A percentile compares a stretch with the other conserved stretches of the same genome.
Conservation (phyloP, 2,329 filamentous ascomycete genomes). For the Colletotrichum trifolii region DNA sequence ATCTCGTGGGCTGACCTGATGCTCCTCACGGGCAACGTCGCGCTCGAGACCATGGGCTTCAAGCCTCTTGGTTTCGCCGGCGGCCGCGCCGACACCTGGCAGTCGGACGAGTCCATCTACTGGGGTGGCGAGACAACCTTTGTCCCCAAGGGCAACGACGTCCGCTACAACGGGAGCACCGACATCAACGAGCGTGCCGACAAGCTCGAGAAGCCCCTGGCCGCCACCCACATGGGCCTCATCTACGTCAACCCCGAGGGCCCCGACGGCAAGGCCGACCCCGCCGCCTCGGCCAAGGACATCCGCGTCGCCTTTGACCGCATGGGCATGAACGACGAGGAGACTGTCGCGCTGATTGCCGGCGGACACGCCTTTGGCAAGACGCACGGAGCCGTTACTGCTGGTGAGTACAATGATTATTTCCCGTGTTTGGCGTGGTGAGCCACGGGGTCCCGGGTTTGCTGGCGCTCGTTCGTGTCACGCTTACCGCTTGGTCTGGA, state of each 20-base stretch:
- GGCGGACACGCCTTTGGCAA: conserved; percentile 85
- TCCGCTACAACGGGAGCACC: conserved; percentile 66
- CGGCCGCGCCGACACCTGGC: conserved; percentile 78
- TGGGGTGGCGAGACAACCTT: conserved; percentile 81
- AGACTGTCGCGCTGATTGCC: conserved; percentile 82
- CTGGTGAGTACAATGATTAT: conserved; percentile 13
- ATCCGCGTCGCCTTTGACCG: conserved; percentile 80
- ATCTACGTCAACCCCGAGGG: conserved; percentile 88
- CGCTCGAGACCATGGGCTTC: conserved; percentile 81
- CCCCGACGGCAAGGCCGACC: conserved; percentile 77
- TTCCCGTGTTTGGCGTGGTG: not conserved
- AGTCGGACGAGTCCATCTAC: conserved; percentile 80
- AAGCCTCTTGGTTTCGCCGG: conserved; percentile 79
- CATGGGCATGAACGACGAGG: conserved; percentile 87
- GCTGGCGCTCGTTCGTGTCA: no score
- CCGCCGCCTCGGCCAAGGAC: conserved; percentile 74
- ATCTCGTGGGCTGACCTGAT: conserved; percentile 83
- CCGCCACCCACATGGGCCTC: conserved; percentile 77
- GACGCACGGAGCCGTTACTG: conserved; percentile 75
- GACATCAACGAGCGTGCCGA: conserved; percentile 34
- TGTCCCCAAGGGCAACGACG: conserved; percentile 73
- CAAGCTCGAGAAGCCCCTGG: conserved; percentile 72
- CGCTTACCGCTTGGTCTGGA: conserved; percentile 1
- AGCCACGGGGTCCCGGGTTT: no score
- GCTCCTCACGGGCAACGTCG: conserved; percentile 79